Conservation (phyloP, 2,329 filamentous ascomycete genomes). For the Colletotrichum viniferum region DNA sequence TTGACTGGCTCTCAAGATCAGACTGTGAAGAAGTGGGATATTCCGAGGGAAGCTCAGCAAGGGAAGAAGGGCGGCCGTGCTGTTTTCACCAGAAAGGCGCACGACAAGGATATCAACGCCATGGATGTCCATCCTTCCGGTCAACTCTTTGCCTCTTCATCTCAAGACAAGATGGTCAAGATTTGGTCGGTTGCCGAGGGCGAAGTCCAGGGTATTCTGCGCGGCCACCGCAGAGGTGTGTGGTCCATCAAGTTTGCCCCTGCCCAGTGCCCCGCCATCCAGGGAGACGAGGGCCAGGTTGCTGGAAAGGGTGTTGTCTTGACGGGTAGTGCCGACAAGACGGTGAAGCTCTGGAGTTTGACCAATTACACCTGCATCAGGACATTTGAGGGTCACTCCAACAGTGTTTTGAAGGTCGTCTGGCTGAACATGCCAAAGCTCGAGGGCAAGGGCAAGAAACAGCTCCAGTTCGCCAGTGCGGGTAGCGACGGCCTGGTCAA, state of each 20-base stretch:
- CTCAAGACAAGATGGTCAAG: slow-evolving; percentile 95
- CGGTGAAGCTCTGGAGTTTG: slow-evolving; percentile 92
- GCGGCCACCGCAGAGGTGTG: slow-evolving; percentile 92
- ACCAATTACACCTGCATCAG: slow-evolving; percentile 90
- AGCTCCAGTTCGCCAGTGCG: slow-evolving; percentile 80
- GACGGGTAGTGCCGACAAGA: slow-evolving; percentile 95
- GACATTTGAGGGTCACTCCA: slow-evolving; percentile 95
- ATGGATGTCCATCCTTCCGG: slow-evolving; percentile 78
- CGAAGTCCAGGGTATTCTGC: slow-evolving; percentile 87
- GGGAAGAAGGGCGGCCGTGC: slow-evolving; percentile 63
- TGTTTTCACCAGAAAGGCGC: slow-evolving; percentile 88
- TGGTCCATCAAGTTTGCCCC: slow-evolving; percentile 95
- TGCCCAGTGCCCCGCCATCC: slow-evolving; percentile 73
- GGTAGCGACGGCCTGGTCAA: slow-evolving; percentile 96
- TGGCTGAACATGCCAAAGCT: slow-evolving; percentile 71
- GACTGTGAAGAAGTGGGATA: slow-evolving; percentile 94
- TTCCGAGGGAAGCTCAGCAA: slow-evolving; percentile 59
- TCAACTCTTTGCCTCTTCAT: slow-evolving; percentile 91
- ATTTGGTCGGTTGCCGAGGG: slow-evolving; percentile 93
- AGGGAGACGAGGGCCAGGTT: slow-evolving; percentile 73
- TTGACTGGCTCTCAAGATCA: slow-evolving; percentile 94
- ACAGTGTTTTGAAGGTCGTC: slow-evolving; percentile 90
- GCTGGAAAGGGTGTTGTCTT: slow-evolving; percentile 82
- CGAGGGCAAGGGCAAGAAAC: slow-evolving; percentile 59
- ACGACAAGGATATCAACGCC: slow-evolving; percentile 99